phyloP scores from a whole-genome alignment of 192 early-diverging fungal species.

The Coemansia sp. region DNA sequence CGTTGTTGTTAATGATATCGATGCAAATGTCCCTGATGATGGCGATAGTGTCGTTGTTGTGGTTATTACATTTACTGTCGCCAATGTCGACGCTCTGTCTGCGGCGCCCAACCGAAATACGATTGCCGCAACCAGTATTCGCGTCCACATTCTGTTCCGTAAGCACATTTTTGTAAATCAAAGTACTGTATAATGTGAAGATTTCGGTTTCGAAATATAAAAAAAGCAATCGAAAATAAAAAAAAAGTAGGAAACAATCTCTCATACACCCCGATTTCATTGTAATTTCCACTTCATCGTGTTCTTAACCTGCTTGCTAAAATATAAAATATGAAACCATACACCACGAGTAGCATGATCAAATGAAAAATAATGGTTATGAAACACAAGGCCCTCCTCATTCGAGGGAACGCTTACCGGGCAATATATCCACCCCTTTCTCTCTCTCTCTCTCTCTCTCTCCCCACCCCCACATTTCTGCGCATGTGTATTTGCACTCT shows the following conservation, averaged over 20 bases:
- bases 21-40: neutral
- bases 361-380: neutral
- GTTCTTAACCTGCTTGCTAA: too few species aligned
- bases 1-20: neutral
- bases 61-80: neutral
- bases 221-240: neutral
- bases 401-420: neutral
- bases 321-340: neutral
- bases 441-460: too few species aligned
- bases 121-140: neutral
- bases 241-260: neutral
- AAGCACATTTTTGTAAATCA: neutral
- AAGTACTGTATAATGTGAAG: neutral
- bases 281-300: too few species aligned
- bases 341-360: neutral
- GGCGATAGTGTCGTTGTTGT: neutral
- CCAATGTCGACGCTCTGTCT: neutral
- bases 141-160: neutral
- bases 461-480: too few species aligned
- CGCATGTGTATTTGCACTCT: neutral
- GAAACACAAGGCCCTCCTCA: neutral
- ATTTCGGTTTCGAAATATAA: neutral
- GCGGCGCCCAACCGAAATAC: neutral
- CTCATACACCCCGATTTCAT: too few species aligned
- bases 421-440: too few species aligned